Evolutionary conservation across 371 early-diverging fungal genomes (phyloP), one percentile per base, ranked within the genome.

Genomic region (Mucor saturninus): DNA sequence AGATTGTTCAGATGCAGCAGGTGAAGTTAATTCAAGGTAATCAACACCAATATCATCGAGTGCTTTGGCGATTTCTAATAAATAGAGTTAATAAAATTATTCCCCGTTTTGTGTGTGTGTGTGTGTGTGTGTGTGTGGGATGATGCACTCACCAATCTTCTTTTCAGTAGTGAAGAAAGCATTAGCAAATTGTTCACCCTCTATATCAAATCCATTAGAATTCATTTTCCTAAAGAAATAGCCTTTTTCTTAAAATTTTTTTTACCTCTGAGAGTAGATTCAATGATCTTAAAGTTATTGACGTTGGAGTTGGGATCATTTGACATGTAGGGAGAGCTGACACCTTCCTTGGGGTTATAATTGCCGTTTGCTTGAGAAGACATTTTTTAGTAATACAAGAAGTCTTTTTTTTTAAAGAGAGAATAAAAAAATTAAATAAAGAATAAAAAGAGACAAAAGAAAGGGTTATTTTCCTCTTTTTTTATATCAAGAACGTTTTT

Each of bases 121-220:
- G 38, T 38, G 38, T 38, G 38, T 38, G 38, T 38, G 38, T 38
- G 11, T 38, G 39, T 8, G 6, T 38, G 8, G 39, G 39, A 38
- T 38, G 1, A 2, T 21, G 21, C 14, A 35, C 54, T 67, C 62
- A 67, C 68, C 68, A 64, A 98, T 89, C 83, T 98, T 98, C 84
- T 93, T 96, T 66, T 89, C 94, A 45, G 93, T 93, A 64, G 93
- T 91, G 61, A 98, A 98, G 85, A 97, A 96, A 46, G 98, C 98
- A 76, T 95, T 96, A 61, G 95, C 96, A 77, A 98, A 98, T 80
- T 98, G 98, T 72, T 98, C 98, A 43, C 98, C 98, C 89, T 98
- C 96, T 85, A 68, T 45, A 49, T 7, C 32, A 37, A 4, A 5
- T n/a, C 15, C 21, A 21, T 21, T 21, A 21, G 21, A 11, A 52